phyloP scores from a whole-genome alignment of 2,329 filamentous ascomycete genomes.

The Chrysoporthe austroafricana region DNA sequence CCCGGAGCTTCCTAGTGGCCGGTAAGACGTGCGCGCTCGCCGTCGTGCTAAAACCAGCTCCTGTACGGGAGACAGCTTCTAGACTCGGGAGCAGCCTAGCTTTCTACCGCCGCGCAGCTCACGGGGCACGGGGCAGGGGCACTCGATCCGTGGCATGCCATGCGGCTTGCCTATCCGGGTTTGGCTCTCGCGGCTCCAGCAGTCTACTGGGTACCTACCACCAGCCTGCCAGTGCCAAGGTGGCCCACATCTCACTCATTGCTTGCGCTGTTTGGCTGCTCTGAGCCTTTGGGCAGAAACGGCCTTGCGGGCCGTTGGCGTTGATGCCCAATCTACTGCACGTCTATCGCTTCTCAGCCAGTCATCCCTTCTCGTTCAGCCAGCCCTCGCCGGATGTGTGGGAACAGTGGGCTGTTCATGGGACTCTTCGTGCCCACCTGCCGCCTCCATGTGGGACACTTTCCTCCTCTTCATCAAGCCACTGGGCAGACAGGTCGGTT shows the following conservation, averaged over 20 bases:
- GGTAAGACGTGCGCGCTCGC: not conserved
- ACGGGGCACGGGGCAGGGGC: not conserved
- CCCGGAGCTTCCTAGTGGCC: conserved; percentile 14
- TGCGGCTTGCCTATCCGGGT: conserved; percentile 17
- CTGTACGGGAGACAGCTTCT: conserved; percentile 14
- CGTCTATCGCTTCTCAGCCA: conserved; percentile 35
- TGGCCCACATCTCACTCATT: conserved; percentile 5
- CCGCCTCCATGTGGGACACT: conserved; percentile 9
- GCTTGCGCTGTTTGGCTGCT: conserved; percentile 9
- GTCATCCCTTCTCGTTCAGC: conserved; percentile 28
- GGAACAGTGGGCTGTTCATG: conserved; percentile 16
- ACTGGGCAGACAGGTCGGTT: not conserved
- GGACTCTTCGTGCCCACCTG: conserved; percentile 11
- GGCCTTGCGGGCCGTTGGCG: conserved; percentile 33
- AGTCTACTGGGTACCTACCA: not conserved
- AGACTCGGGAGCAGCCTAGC: conserved; percentile 22
- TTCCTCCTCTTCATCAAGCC: not conserved
- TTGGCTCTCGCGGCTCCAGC: not conserved
- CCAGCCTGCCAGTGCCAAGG: conserved; percentile 6
- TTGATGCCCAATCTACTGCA: conserved; percentile 39
- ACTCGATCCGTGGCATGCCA: conserved; percentile 6
- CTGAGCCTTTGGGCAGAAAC: conserved; percentile 38
- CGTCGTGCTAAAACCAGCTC: not conserved
- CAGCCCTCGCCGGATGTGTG: conserved; percentile 14
- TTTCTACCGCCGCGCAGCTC: conserved; percentile 1